These are phyloP conservation scores for Ricinus communis DNA, from an alignment of 345 rosid genomes.

Conservation along the genomic window DNA sequence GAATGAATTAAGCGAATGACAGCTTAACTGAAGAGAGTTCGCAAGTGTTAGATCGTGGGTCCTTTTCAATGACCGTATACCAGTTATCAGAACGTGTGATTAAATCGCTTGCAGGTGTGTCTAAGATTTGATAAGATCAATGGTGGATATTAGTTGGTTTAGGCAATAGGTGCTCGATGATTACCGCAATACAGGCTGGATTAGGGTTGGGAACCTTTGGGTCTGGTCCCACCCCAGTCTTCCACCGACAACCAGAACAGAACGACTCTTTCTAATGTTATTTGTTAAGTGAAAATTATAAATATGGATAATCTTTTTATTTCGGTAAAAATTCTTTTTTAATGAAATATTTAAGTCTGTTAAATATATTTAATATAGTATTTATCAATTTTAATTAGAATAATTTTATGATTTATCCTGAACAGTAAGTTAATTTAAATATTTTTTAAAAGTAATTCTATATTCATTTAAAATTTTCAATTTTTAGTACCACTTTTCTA, in stretches of 20 bases:
- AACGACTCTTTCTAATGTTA: too few species aligned
- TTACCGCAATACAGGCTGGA: constrained; percentile 22
- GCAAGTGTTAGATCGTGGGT: constrained; percentile 4
- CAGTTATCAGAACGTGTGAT: not conserved
- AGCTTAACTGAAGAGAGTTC: not conserved
- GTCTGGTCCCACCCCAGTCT: constrained; percentile 2
- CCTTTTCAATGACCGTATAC: constrained; percentile 7
- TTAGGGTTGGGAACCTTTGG: not conserved
- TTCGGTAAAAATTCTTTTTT: too few species aligned
- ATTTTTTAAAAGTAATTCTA: too few species aligned
- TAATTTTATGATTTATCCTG: too few species aligned
- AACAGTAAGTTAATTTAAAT: too few species aligned
- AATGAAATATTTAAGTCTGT: too few species aligned
- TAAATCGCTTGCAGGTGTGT: not conserved
- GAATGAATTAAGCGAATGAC: not conserved
- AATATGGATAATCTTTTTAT: too few species aligned
- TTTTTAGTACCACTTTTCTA: too few species aligned
- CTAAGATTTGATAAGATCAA: not conserved
- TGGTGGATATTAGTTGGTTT: not conserved
- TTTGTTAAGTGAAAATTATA: too few species aligned
- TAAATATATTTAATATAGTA: too few species aligned
- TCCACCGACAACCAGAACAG: constrained; percentile 20
- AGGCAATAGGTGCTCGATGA: not conserved
- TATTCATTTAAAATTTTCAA: too few species aligned
- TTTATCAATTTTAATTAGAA: too few species aligned